phyloP scores from a whole-genome alignment of 176 grass and related monocot genomes.

The Triticum monococcum region DNA sequence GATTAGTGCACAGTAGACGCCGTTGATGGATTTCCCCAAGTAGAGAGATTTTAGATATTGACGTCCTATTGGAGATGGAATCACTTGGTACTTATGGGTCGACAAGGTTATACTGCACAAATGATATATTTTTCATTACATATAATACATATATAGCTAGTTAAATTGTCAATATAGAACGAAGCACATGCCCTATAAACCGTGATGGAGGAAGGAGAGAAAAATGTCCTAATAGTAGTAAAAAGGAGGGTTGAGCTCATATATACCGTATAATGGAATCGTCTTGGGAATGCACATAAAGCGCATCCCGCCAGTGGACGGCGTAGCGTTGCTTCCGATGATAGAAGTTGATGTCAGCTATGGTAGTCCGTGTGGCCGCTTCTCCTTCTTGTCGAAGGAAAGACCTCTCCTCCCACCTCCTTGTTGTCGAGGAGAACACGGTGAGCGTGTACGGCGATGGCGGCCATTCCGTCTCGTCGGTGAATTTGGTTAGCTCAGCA shows the following conservation, averaged over 20 bases:
- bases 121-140: no score
- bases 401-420: neutral
- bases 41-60: neutral
- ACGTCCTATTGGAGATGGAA: neutral
- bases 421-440: neutral
- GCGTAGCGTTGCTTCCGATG: neutral
- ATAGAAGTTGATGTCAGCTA: neutral
- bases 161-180: no score
- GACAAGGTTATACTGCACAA: neutral
- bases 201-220: no score
- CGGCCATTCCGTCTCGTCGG: neutral
- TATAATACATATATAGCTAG: no score
- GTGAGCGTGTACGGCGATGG: neutral
- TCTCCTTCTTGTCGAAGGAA: neutral
- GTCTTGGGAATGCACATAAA: neutral
- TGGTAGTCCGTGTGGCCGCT: neutral
- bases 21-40: neutral
- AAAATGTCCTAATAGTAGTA: no score
- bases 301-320: neutral
- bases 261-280: constrained; percentile 10
- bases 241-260: neutral
- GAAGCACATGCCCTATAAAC: no score
- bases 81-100: neutral
- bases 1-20: neutral
- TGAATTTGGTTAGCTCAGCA: neutral